phyloP scores from a whole-genome alignment of 2,329 filamentous ascomycete species.

The Coleophoma eucalyptorum region DNA sequence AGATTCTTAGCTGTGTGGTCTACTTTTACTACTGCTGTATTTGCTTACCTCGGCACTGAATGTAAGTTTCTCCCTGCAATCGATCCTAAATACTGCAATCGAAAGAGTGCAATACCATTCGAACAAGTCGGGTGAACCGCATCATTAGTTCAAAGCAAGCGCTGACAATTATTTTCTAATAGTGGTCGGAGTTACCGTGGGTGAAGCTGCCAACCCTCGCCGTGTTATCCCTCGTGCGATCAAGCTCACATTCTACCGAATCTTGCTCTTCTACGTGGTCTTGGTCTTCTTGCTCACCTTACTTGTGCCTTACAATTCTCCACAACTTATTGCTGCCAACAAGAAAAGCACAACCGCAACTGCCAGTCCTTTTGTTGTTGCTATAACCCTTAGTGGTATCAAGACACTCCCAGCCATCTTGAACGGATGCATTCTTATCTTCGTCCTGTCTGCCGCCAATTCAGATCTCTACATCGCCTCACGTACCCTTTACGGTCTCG shows the following conservation, averaged over 20 bases:
- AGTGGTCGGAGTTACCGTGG: conserved; percentile 56
- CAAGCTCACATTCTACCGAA: conserved; percentile 56
- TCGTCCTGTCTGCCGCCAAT: conserved; percentile 59
- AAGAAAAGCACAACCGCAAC: conserved; percentile 39
- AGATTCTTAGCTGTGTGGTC: conserved; percentile 56
- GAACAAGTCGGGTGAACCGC: no score
- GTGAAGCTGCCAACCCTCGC: conserved; percentile 60
- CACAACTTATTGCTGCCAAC: conserved; percentile 47
- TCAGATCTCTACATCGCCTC: conserved; percentile 62
- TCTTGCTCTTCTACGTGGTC: conserved; percentile 62
- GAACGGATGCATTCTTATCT: conserved; percentile 65
- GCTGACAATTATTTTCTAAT: no score
- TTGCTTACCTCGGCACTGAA: conserved; percentile 61
- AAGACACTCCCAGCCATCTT: conserved; percentile 60
- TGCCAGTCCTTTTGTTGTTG: conserved; percentile 48
- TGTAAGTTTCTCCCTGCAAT: conserved; percentile 14
- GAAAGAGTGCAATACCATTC: no score
- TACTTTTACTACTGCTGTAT: conserved; percentile 46
- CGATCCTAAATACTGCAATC: no score
- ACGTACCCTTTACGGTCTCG: conserved; percentile 66
- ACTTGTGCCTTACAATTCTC: conserved; percentile 62
- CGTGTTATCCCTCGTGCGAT: conserved; percentile 65
- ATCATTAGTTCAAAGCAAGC: no score
- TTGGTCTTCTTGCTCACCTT: conserved; percentile 57
- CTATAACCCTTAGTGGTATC: conserved; percentile 65